phyloP scores from a whole-genome alignment of 2,329 filamentous ascomycete genomes.

The Fonsecaea pedrosoi region DNA sequence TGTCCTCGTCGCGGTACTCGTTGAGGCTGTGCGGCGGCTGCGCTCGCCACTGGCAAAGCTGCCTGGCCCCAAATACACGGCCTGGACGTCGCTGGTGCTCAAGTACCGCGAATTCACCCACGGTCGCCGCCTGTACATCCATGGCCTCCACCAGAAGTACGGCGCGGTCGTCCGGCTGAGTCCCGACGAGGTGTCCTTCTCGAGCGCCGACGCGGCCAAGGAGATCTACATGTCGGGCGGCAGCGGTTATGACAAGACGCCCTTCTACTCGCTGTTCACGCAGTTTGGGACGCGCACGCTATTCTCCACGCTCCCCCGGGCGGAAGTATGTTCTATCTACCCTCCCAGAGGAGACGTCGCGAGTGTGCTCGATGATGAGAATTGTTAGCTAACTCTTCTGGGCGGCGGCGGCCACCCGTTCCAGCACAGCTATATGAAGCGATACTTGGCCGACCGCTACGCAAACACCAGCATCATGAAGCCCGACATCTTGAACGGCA shows the following conservation, averaged over 20 bases:
- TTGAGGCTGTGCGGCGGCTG: not conserved
- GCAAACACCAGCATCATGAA: constrained; percentile 6
- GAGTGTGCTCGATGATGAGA: not conserved
- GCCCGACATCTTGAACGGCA: constrained; percentile 7
- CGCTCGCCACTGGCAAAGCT: constrained; percentile 18
- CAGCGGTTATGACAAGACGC: constrained; percentile 49
- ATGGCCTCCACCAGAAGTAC: constrained; percentile 42
- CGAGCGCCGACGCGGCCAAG: constrained; percentile 21
- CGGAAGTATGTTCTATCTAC: constrained; percentile 6
- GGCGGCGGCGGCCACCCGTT: not conserved
- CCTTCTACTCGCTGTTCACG: constrained; percentile 46
- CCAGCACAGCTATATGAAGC: constrained; percentile 23
- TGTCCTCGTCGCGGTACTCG: not conserved
- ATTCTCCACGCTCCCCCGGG: constrained; percentile 16
- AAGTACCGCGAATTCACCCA: constrained; percentile 22
- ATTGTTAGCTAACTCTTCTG: not conserved
- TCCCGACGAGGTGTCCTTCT: constrained; percentile 35
- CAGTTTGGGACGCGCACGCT: constrained; percentile 40
- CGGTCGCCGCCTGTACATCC: constrained; percentile 27
- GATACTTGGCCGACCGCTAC: constrained; percentile 20
- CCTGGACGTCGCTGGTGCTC: constrained; percentile 22
- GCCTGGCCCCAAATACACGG: constrained; percentile 24
- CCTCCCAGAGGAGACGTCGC: not conserved
- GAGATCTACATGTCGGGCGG: constrained; percentile 37
- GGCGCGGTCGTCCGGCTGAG: constrained; percentile 41